Percentiles rank a stretch among this genome's conserved stretches.
These are phyloP conservation scores for Candida hispaniensis DNA, from an alignment of 805 yeast genomes.

Conservation along the genomic window DNA sequence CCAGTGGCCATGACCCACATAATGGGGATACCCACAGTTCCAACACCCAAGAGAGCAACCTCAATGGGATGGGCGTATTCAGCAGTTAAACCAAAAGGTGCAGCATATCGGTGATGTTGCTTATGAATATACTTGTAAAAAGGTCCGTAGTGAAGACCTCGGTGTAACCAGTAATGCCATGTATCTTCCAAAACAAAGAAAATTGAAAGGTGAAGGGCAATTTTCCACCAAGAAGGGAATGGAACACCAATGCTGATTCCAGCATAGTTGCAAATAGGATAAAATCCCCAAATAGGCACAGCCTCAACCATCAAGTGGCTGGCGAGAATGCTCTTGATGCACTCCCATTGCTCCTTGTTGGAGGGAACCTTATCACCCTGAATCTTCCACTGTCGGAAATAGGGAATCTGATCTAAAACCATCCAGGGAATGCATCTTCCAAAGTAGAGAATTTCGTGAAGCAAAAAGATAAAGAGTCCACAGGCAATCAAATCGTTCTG, in stretches of 20 bases:
- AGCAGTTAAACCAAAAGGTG: slow-evolving; percentile 95
- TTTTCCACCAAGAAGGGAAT: slow-evolving; percentile 57
- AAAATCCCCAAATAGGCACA: slow-evolving; percentile 94
- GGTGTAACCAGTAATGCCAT: slow-evolving; percentile 96
- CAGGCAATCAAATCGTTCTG: slow-evolving; percentile 86
- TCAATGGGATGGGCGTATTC: slow-evolving; percentile 97
- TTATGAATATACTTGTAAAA: slow-evolving; percentile 91
- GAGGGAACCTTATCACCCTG: slow-evolving; percentile 73
- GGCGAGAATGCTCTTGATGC: slow-evolving; percentile 70
- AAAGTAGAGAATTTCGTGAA: slow-evolving; percentile 85
- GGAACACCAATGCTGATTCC: slow-evolving; percentile 76
- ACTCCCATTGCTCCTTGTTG: slow-evolving; percentile 81
- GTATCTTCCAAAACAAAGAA: slow-evolving; percentile 84
- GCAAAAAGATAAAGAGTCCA: slow-evolving; percentile 67
- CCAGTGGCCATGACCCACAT: slow-evolving; percentile 67
- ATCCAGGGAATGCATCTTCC: slow-evolving; percentile 91
- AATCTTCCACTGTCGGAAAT: slow-evolving; percentile 75
- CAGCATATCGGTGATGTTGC: slow-evolving; percentile 96
- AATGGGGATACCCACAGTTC: slow-evolving; percentile 93
- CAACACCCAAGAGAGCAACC: slow-evolving; percentile 81
- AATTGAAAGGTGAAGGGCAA: slow-evolving; percentile 54
- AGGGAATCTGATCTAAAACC: slow-evolving; percentile 74
- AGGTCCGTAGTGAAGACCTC: slow-evolving; percentile 76
- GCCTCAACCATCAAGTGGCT: slow-evolving; percentile 92
- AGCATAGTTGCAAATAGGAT: slow-evolving; percentile 73